Conservation (phyloP, 768 basidiomycete genomes). For the Paxillus rubicundulus region DNA sequence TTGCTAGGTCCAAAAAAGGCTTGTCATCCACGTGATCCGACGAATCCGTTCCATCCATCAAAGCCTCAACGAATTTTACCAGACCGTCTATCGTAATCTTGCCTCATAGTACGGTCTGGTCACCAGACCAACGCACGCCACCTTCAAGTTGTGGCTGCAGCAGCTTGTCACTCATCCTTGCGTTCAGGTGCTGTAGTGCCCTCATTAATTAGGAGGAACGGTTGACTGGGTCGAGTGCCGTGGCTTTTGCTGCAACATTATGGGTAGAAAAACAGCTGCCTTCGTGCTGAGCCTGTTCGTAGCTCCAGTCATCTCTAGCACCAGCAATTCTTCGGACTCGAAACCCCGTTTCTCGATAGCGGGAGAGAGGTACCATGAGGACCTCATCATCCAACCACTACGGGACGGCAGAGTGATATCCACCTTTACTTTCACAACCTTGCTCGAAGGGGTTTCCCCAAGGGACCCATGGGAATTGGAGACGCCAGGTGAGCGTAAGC, state of each 20-base stretch:
- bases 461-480: constrained; percentile 52
- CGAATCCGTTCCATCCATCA: too few species aligned
- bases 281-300: constrained; percentile 12
- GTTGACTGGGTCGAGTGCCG: too few species aligned
- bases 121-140: too few species aligned
- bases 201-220: background rate
- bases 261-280: background rate
- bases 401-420: constrained; percentile 81
- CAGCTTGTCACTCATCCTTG: background rate
- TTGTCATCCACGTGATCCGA: too few species aligned
- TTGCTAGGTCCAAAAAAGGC: too few species aligned
- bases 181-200: too few species aligned
- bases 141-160: too few species aligned
- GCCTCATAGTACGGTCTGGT: too few species aligned
- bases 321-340: background rate
- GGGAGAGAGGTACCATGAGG: constrained; percentile 45
- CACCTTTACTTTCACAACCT: constrained; percentile 75
- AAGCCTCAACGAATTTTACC: too few species aligned
- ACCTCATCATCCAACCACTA: constrained; percentile 56
- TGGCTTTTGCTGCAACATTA: too few species aligned
- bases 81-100: too few species aligned
- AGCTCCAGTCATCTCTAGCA: constrained; percentile 1
- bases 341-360: background rate
- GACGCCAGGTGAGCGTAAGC: constrained; percentile 44
- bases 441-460: constrained; percentile 51